These are phyloP conservation scores for Volvox carteri DNA, from an alignment of 163 green algal genomes.

Conservation along the genomic window DNA sequence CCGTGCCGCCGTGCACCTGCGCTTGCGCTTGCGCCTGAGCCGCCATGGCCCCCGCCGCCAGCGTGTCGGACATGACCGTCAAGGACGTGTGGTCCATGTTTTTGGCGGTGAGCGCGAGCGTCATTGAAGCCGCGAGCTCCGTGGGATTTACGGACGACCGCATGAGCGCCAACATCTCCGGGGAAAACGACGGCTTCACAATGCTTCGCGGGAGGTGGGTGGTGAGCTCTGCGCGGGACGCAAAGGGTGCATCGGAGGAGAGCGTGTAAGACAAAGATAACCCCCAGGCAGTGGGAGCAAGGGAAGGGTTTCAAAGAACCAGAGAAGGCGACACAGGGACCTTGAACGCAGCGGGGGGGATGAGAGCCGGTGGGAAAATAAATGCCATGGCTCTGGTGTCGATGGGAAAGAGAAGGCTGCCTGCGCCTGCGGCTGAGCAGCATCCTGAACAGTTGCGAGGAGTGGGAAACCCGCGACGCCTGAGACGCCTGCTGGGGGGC, in stretches of 20 bases:
- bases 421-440: no score
- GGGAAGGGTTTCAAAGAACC: no score
- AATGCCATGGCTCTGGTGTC: no score
- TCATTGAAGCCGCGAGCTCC: slow-evolving; percentile 55
- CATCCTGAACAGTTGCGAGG: no score
- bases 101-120: slow-evolving; percentile 37
- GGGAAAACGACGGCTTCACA: slow-evolving; percentile 41
- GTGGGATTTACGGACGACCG: slow-evolving; percentile 33
- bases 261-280: not conserved
- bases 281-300: no score
- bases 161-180: slow-evolving; percentile 43
- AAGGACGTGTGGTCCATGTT: slow-evolving; percentile 35
- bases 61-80: slow-evolving; percentile 31
- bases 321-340: no score
- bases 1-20: not conserved
- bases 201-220: slow-evolving; percentile 47
- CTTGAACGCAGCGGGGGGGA: no score
- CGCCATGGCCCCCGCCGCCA: slow-evolving; percentile 17
- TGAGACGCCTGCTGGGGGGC: no score
- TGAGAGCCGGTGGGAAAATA: no score
- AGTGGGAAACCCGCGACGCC: no score
- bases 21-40: not conserved
- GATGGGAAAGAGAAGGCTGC: no score
- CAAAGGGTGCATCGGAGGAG: not conserved
- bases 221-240: slow-evolving; percentile 5